These are phyloP conservation scores for Tylopilus cervinicoccineus DNA, from an alignment of 768 basidiomycete genomes.

Conservation along the genomic window DNA sequence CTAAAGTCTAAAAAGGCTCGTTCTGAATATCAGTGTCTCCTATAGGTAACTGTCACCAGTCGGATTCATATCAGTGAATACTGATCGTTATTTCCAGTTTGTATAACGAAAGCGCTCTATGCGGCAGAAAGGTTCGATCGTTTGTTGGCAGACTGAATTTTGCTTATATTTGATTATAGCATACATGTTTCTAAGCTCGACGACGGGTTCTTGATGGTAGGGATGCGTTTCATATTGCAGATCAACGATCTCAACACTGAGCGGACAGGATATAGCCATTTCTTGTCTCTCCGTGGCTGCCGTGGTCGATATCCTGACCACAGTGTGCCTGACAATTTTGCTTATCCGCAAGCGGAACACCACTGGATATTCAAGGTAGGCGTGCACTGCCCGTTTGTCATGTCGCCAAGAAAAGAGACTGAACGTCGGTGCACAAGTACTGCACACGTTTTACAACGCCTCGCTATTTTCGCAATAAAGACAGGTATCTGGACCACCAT, in stretches of 20 bases:
- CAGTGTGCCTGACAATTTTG: constrained; percentile 3
- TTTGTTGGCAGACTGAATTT: not conserved
- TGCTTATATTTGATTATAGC: not conserved
- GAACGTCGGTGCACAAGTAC: constrained; percentile 4
- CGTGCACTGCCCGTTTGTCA: too few species aligned
- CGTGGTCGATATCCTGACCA: constrained; percentile 4
- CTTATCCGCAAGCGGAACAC: not conserved
- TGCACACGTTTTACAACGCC: constrained; percentile 2
- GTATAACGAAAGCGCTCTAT: not conserved
- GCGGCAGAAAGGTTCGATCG: not conserved
- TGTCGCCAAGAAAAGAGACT: not conserved
- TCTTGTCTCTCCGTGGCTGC: not conserved
- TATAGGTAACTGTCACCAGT: not conserved
- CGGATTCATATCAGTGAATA: not conserved
- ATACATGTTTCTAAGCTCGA: not conserved
- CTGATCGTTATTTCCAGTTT: constrained; percentile 8
- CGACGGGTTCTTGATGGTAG: not conserved
- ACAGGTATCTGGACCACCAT: constrained; percentile 48
- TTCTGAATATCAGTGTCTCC: not conserved
- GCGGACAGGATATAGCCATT: not conserved
- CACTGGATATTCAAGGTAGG: not conserved
- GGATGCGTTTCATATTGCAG: not conserved
- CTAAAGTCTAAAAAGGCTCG: not conserved
- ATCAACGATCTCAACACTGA: not conserved
- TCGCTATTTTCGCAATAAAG: constrained; percentile 13